A percentile compares a stretch with the other conserved stretches of the same genome.
Evolutionary conservation across 2,329 filamentous ascomycete genomes (phyloP).

Genomic region (Trichoderma asperellum): DNA sequence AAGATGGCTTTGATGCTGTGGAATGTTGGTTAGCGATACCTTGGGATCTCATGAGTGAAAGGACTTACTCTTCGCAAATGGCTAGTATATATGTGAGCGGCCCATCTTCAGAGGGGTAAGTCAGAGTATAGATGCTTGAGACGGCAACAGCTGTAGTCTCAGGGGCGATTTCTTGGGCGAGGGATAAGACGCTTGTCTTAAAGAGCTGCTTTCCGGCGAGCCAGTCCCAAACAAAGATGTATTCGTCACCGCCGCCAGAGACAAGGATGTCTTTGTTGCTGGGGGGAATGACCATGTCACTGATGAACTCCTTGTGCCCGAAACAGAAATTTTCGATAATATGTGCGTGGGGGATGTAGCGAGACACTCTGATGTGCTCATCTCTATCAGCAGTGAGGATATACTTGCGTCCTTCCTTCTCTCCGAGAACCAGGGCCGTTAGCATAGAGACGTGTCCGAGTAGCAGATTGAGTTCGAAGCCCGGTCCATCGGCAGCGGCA

Average conservation of each 20-base stretch:
- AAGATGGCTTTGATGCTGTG: slow-evolving; percentile 65
- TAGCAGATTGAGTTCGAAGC: slow-evolving; percentile 76
- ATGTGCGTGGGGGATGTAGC: slow-evolving; percentile 79
- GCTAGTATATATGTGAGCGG: slow-evolving; percentile 50
- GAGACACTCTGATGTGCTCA: slow-evolving; percentile 83
- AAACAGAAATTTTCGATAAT: slow-evolving; percentile 89
- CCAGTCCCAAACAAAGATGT: slow-evolving; percentile 86
- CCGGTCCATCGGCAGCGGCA: slow-evolving; percentile 44
- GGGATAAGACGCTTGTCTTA: slow-evolving; percentile 55
- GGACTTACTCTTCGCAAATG: slow-evolving; percentile 60
- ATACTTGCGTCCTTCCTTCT: slow-evolving; percentile 49
- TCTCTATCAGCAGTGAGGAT: slow-evolving; percentile 62
- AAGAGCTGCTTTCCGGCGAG: slow-evolving; percentile 55
- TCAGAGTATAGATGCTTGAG: slow-evolving; percentile 46
- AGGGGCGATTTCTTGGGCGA: slow-evolving; percentile 45
- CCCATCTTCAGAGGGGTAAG: slow-evolving; percentile 38
- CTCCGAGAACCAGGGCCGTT: slow-evolving; percentile 68
- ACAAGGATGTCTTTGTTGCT: slow-evolving; percentile 66
- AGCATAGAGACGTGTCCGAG: slow-evolving; percentile 96
- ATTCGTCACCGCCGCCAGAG: slow-evolving; percentile 84
- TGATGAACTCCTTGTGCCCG: slow-evolving; percentile 85
- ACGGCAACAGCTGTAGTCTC: slow-evolving; percentile 52
- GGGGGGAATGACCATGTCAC: slow-evolving; percentile 68
- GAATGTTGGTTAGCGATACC: background rate
- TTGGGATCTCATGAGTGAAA: no score